Evolutionary conservation across 805 yeast genomes (phyloP).

Genomic region (Hanseniaspora thailandica): DNA sequence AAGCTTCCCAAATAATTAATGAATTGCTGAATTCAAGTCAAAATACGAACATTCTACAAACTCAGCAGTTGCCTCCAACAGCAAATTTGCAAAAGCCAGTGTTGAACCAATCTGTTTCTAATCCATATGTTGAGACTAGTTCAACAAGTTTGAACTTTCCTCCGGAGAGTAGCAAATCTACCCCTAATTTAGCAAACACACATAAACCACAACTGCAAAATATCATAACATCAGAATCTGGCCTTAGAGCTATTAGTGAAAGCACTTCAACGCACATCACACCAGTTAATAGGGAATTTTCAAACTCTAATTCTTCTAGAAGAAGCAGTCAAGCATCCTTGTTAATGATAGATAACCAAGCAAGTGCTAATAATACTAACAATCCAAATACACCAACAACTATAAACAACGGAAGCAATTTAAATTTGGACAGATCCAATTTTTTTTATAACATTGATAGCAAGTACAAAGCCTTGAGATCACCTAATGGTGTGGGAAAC

Average conservation of each 20-base stretch:
- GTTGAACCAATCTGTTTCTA: not conserved
- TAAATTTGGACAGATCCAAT: not conserved
- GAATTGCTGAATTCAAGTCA: not conserved
- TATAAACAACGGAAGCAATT: not conserved
- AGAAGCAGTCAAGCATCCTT: constrained; percentile 5
- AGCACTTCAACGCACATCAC: not conserved
- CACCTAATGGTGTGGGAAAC: not conserved
- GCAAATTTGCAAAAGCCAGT: not conserved
- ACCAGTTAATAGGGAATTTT: not conserved
- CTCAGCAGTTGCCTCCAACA: constrained; percentile 1
- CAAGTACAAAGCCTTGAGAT: not conserved
- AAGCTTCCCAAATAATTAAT: constrained; percentile 8
- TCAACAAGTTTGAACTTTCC: not conserved
- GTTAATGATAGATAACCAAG: not conserved
- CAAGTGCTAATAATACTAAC: too few relatives aligned
- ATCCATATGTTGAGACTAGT: not conserved
- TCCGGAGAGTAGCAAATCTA: not conserved
- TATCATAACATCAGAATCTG: constrained; percentile 9
- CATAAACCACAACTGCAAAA: constrained; percentile 7
- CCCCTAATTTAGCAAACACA: not conserved
- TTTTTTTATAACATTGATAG: not conserved
- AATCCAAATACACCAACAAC: not conserved
- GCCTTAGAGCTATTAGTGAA: constrained; percentile 4
- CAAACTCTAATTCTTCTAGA: constrained; percentile 2
- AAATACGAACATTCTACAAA: constrained; percentile 1